phyloP scores from a whole-genome alignment of 768 basidiomycete genomes.

The Tulasnella sp. region DNA sequence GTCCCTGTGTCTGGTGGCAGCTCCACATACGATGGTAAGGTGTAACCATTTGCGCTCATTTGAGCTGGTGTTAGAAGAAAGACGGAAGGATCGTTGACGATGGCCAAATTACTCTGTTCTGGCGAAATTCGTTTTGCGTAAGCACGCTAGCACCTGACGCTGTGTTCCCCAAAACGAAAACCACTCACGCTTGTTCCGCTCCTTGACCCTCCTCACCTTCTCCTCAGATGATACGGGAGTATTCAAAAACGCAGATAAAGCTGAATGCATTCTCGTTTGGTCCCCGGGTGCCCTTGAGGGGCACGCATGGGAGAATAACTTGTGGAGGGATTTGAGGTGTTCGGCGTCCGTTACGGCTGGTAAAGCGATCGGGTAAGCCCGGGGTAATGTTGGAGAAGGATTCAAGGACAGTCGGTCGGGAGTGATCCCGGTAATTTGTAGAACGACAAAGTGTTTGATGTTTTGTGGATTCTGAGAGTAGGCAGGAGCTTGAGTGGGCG shows the following conservation, averaged over 20 bases:
- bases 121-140: not conserved
- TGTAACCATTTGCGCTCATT: constrained; percentile 55
- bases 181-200: constrained; percentile 36
- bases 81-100: not conserved
- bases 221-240: constrained; percentile 54
- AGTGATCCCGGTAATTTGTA: constrained; percentile 83
- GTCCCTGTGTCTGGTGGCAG: constrained; percentile 53
- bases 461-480: constrained; percentile 53
- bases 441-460: constrained; percentile 68
- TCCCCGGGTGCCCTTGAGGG: constrained; percentile 93
- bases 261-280: constrained; percentile 71
- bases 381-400: constrained; percentile 52
- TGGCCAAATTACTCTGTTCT: constrained; percentile 6
- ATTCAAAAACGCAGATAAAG: constrained; percentile 74
- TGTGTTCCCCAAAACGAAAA: constrained; percentile 31
- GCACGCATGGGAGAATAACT: constrained; percentile 79
- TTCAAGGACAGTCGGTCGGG: constrained; percentile 37
- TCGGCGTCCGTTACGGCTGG: constrained; percentile 29
- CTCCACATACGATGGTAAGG: constrained; percentile 69
- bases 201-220: constrained; percentile 52
- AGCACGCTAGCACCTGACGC: constrained; percentile 18
- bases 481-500: constrained; percentile 4
- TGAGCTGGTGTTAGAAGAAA: constrained; percentile 40
- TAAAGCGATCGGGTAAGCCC: constrained; percentile 44
- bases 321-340: constrained; percentile 63